phyloP scores from a whole-genome alignment of 2,329 filamentous ascomycete species.

The Annulohypoxylon truncatum region DNA sequence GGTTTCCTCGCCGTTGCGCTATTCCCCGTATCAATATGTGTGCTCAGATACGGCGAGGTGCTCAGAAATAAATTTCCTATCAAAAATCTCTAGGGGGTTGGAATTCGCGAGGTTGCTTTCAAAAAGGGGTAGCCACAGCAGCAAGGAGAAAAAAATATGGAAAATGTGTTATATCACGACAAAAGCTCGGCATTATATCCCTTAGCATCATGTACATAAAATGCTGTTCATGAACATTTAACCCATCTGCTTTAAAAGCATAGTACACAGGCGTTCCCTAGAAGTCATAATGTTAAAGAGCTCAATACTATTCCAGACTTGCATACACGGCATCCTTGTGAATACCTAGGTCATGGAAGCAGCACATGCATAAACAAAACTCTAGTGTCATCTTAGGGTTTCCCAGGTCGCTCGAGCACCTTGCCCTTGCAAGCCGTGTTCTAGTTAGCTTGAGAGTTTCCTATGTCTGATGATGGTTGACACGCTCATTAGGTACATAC shows the following conservation, averaged over 20 bases:
- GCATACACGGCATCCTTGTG: too few relatives aligned
- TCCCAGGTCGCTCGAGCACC: too few relatives aligned
- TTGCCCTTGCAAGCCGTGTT: too few relatives aligned
- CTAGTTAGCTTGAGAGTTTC: too few relatives aligned
- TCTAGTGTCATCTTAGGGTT: too few relatives aligned
- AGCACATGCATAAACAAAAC: too few relatives aligned
- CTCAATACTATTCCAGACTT: too few relatives aligned
- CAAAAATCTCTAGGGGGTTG: conserved; percentile 33
- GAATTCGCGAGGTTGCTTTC: neutral
- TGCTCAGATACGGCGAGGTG: conserved; percentile 43
- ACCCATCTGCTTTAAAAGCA: neutral
- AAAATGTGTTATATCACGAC: neutral
- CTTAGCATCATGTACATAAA: neutral
- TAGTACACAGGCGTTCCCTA: neutral
- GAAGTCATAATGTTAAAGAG: too few relatives aligned
- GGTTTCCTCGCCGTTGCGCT: conserved; percentile 48
- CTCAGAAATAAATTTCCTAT: conserved; percentile 31
- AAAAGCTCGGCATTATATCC: conserved; percentile 5
- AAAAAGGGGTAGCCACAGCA: conserved; percentile 3
- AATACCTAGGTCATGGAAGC: too few relatives aligned
- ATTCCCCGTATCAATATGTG: conserved; percentile 36
- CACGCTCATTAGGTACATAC: too few relatives aligned
- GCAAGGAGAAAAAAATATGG: neutral
- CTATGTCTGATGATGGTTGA: too few relatives aligned
- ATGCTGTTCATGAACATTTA: neutral